Conservation (phyloP, 2,329 filamentous ascomycete genomes). For the Diaporthe nobilis region DNA sequence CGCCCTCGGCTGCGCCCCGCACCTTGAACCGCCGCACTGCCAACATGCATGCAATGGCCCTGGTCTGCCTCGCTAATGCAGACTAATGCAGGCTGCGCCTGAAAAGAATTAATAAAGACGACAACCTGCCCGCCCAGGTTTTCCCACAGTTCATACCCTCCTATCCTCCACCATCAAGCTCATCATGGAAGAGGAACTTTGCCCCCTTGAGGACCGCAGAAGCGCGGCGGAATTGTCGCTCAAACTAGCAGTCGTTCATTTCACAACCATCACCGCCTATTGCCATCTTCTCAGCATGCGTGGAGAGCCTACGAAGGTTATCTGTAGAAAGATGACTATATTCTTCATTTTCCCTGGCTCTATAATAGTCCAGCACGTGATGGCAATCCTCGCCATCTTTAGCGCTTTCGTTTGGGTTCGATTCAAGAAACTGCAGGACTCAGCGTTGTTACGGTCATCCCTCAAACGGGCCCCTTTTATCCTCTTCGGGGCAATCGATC, state of each 20-base stretch:
- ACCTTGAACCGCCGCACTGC: too few relatives aligned
- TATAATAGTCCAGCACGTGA: not conserved
- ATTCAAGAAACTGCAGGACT: too few relatives aligned
- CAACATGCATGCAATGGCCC: too few relatives aligned
- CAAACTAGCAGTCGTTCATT: not conserved
- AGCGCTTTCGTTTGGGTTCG: not conserved
- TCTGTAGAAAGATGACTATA: not conserved
- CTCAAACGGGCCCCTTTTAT: not conserved
- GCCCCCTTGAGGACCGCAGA: not conserved
- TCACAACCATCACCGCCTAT: not conserved
- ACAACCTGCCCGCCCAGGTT: accelerated
- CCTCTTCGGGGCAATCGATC: not conserved
- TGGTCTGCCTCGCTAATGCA: too few relatives aligned
- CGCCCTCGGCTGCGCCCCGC: too few relatives aligned
- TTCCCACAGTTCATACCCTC: not conserved
- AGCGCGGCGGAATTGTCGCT: not conserved
- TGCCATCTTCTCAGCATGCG: slow-evolving; percentile 1
- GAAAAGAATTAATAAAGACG: too few relatives aligned
- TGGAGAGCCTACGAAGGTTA: not conserved
- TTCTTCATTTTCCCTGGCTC: not conserved
- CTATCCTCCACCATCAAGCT: not conserved
- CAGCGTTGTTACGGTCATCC: not conserved
- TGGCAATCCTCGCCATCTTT: not conserved
- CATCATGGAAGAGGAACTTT: not conserved
- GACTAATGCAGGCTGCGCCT: too few relatives aligned